Percentiles rank a stretch among this genome's conserved stretches.
phyloP scores from a whole-genome alignment of 345 rosid genomes.

The Barbarea vulgaris region DNA sequence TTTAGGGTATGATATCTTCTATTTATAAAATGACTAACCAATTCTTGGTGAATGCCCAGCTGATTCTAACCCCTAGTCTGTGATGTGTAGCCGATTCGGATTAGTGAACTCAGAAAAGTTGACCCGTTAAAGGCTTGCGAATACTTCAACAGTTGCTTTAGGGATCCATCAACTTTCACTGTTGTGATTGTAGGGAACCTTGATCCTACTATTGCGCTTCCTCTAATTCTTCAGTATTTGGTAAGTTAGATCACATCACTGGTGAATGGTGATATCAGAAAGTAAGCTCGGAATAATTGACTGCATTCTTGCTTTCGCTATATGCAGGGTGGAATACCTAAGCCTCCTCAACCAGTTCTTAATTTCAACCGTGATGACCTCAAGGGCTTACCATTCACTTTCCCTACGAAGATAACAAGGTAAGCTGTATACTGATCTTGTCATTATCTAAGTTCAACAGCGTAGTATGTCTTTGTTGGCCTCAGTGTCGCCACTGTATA shows the following conservation, averaged over 20 bases:
- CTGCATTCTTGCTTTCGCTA: conserved; percentile 13
- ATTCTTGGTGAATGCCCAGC: conserved; percentile 5
- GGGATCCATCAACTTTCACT: conserved; percentile 91
- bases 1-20: conserved; percentile 63
- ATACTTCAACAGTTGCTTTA: conserved; percentile 81
- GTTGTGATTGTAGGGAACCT: conserved; percentile 89
- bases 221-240: conserved; percentile 85
- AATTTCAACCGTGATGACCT: conserved; percentile 70
- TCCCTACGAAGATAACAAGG: conserved; percentile 69
- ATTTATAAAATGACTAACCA: conserved; percentile 4
- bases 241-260: conserved; percentile 48
- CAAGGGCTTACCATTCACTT: conserved; percentile 80
- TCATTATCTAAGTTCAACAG: neutral
- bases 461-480: neutral
- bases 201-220: conserved; percentile 64
- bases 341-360: conserved; percentile 68
- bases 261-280: no score
- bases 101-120: conserved; percentile 70
- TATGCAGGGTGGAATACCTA: conserved; percentile 78
- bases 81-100: conserved; percentile 71
- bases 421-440: conserved; percentile 30
- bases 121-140: conserved; percentile 90
- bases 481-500: neutral
- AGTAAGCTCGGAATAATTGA: conserved; percentile 2
- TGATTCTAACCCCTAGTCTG: conserved; percentile 26